A percentile compares a stretch with the other conserved stretches of the same genome.
phyloP scores from a whole-genome alignment of 352 stramenopile genomes.

The Globisporangium irregulare region DNA sequence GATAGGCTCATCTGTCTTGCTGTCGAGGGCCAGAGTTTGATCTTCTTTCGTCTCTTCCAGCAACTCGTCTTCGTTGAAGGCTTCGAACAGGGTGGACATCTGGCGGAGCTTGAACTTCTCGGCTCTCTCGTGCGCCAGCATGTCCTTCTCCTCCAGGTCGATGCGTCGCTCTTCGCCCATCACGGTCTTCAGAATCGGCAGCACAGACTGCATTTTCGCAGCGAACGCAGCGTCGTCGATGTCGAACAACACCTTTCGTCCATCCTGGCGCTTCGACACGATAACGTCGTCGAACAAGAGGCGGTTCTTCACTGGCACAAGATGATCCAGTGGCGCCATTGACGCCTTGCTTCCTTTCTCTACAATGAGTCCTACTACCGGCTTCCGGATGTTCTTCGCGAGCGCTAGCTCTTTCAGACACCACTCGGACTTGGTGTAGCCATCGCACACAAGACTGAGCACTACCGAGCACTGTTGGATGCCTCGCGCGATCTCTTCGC shows the following conservation, averaged over 20 bases:
- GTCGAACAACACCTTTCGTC: constrained; percentile 44
- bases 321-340: constrained; percentile 26
- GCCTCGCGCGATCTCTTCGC: constrained; percentile 74
- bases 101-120: constrained; percentile 17
- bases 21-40: not conserved
- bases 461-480: constrained; percentile 75
- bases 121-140: constrained; percentile 22
- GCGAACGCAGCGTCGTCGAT: constrained; percentile 46
- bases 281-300: constrained; percentile 64
- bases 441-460: constrained; percentile 66
- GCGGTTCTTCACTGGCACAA: constrained; percentile 43
- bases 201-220: constrained; percentile 36
- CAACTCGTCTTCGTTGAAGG: constrained; percentile 15
- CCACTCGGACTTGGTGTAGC: constrained; percentile 74
- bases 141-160: constrained; percentile 38
- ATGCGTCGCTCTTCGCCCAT: constrained; percentile 45
- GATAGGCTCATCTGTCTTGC: constrained; percentile 3
- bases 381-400: constrained; percentile 67
- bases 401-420: constrained; percentile 81
- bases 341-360: constrained; percentile 40
- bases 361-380: constrained; percentile 53
- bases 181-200: constrained; percentile 44
- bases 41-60: not conserved
- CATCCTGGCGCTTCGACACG: constrained; percentile 24
- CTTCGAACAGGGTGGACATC: constrained; percentile 24